Percentiles rank a stretch among this genome's conserved stretches.
Conservation (phyloP, 495 filamentous ascomycete species). For the Ascodesmis nigricans region DNA sequence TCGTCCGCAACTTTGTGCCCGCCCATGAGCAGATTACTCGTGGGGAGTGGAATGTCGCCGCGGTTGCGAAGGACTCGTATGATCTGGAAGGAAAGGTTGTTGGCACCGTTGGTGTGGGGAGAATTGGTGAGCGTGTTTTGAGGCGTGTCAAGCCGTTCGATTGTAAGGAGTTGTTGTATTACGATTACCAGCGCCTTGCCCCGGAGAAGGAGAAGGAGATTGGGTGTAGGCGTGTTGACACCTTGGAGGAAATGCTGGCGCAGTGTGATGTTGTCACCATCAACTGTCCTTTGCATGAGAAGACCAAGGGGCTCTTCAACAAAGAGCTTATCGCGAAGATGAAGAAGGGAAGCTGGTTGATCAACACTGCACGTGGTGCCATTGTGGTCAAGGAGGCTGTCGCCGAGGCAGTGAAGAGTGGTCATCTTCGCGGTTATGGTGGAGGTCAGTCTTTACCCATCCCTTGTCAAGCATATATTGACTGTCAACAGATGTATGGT, state of each 20-base stretch:
- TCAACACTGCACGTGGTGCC: constrained; percentile 96
- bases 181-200: constrained; percentile 86
- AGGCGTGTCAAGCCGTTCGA: constrained; percentile 88
- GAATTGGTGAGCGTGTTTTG: constrained; percentile 94
- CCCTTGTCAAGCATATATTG: constrained; percentile 54
- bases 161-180: constrained; percentile 99
- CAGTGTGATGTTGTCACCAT: constrained; percentile 98
- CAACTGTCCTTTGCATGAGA: constrained; percentile 98
- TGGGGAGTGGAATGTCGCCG: constrained; percentile 91
- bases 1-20: constrained; percentile 96
- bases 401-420: constrained; percentile 73
- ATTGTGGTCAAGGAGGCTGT: constrained; percentile 99
- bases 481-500: constrained; percentile 43
- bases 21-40: constrained; percentile 78
- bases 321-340: constrained; percentile 99
- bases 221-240: constrained; percentile 69
- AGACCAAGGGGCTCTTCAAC: constrained; percentile 89
- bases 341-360: constrained; percentile 87
- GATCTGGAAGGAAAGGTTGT: constrained; percentile 96
- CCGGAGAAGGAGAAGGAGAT: constrained; percentile 88
- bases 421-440: constrained; percentile 91
- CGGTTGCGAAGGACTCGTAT: constrained; percentile 89
- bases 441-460: too few relatives aligned
- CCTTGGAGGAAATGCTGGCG: constrained; percentile 77
- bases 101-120: constrained; percentile 89